Evolutionary conservation across 257 asterid species (phyloP).

Genomic region (Capsicum rhomboideum): DNA sequence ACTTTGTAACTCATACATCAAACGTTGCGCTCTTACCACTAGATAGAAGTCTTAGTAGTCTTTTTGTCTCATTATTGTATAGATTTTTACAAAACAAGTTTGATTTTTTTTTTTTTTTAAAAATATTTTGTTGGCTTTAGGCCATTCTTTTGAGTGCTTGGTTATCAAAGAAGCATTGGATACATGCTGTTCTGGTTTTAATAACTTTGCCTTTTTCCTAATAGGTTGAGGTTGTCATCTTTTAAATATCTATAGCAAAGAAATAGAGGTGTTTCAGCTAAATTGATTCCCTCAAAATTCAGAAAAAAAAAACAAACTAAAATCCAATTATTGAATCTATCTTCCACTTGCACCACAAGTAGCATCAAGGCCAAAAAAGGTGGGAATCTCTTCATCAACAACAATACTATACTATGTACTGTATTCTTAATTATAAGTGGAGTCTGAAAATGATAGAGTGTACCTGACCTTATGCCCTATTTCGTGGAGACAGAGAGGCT

Average conservation of each 20-base stretch:
- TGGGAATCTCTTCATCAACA: no score
- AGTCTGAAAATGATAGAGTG: no score
- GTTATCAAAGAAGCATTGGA: not conserved
- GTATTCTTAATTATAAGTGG: not conserved
- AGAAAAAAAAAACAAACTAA: not conserved
- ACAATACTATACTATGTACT: no score
- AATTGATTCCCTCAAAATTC: not conserved
- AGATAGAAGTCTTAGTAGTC: no score
- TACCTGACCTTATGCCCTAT: not conserved
- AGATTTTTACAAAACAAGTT: no score
- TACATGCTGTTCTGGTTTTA: not conserved
- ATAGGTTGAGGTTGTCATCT: not conserved
- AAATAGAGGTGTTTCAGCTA: not conserved
- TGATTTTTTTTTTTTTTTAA: no score
- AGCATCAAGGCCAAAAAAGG: not conserved
- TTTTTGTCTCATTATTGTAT: no score
- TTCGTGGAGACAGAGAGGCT: rapidly evolving
- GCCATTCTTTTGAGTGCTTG: not conserved
- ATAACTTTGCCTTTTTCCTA: not conserved
- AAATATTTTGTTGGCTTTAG: no score
- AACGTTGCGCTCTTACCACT: no score
- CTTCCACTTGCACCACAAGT: not conserved
- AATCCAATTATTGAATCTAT: not conserved
- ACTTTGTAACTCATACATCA: no score
- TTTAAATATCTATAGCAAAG: not conserved